A percentile compares a stretch with the other conserved stretches of the same genome.
These are phyloP conservation scores for Orbilia quercus DNA, from an alignment of 2,329 filamentous ascomycete species.

Conservation along the genomic window DNA sequence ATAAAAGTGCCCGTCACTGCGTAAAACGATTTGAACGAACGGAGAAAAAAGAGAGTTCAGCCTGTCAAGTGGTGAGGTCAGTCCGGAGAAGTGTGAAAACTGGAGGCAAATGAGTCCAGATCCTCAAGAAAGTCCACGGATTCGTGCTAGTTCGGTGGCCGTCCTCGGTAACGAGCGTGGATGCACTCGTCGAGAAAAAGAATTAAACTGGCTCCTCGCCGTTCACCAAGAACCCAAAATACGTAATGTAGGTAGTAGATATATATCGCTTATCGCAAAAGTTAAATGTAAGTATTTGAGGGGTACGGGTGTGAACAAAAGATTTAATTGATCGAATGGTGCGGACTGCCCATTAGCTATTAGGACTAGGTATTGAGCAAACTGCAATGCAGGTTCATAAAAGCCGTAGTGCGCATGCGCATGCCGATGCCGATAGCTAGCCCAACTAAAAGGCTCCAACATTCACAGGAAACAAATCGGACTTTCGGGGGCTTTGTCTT, in stretches of 20 bases:
- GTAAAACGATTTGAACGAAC: no score
- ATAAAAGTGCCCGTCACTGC: no score
- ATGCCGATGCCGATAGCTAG: slow-evolving; percentile 28
- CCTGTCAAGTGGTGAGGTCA: slow-evolving; percentile 12
- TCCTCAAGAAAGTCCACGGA: slow-evolving; percentile 32
- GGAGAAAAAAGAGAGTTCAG: not conserved
- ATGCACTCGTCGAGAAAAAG: slow-evolving; percentile 51
- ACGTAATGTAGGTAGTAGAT: no score
- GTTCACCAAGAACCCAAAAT: slow-evolving; percentile 37
- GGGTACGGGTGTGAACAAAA: slow-evolving; percentile 2
- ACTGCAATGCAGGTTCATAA: no score
- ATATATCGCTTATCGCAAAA: slow-evolving; percentile 30
- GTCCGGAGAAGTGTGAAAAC: not conserved
- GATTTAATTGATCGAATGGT: slow-evolving; percentile 5
- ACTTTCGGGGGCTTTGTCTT: slow-evolving; percentile 10
- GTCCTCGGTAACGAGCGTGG: slow-evolving; percentile 43
- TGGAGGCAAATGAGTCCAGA: slow-evolving; percentile 15
- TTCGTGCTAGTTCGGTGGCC: slow-evolving; percentile 46
- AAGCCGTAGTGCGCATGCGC: slow-evolving; percentile 24
- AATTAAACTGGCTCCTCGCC: slow-evolving; percentile 40
- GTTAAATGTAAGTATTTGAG: slow-evolving; percentile 17
- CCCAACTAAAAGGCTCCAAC: slow-evolving; percentile 20
- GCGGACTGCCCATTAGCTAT: slow-evolving; percentile 15
- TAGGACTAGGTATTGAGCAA: slow-evolving; percentile 28
- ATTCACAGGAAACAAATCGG: slow-evolving; percentile 25